These are phyloP conservation scores for Candida broadrunensis DNA, from an alignment of 805 yeast species.

Conservation along the genomic window DNA sequence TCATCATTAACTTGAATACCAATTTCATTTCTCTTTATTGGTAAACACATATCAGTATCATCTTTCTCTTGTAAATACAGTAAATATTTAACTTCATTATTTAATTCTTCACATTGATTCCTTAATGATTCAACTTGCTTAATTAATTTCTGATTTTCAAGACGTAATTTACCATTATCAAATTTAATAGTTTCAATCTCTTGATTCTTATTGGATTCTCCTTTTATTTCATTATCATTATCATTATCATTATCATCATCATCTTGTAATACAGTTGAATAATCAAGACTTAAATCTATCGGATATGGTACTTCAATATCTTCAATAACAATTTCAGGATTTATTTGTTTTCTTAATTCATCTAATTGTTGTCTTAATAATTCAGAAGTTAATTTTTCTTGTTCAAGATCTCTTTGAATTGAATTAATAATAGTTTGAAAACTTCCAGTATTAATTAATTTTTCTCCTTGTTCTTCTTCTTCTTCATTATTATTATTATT, in stretches of 20 bases:
- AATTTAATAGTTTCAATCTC: background rate
- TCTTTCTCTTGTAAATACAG: background rate
- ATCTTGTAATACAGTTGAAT: background rate
- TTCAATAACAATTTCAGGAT: constrained; percentile 1
- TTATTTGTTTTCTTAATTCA: background rate
- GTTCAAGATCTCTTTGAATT: background rate
- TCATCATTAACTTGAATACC: background rate
- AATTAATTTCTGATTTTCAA: background rate
- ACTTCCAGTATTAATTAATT: background rate
- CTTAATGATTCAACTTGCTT: background rate
- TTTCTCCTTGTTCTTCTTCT: constrained; percentile 1
- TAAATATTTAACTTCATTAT: background rate
- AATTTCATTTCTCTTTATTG: background rate
- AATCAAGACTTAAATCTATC: background rate
- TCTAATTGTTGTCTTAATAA: background rate
- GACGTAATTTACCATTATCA: background rate
- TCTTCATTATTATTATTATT: constrained; percentile 11
- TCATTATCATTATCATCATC: background rate
- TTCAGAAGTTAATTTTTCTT: background rate
- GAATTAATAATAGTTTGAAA: background rate
- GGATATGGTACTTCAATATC: background rate
- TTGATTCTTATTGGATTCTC: background rate
- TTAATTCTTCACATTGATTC: background rate
- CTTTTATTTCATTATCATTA: background rate
- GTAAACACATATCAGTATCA: background rate